Conservation (phyloP, 306 rosid genomes). For the Cicer arietinum region DNA sequence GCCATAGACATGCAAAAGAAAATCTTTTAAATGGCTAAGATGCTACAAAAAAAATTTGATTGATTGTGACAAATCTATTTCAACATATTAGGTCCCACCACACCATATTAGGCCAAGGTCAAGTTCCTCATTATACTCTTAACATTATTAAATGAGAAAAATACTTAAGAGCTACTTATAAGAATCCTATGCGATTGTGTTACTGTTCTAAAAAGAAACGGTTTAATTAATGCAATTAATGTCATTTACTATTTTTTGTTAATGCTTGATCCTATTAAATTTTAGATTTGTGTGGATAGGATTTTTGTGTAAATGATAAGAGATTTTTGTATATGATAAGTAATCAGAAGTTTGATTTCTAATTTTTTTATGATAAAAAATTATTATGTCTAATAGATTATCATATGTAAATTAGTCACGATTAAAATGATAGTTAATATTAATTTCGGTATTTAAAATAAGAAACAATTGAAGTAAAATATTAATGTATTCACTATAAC, state of each 20-base stretch:
- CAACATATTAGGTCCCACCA: conserved; percentile 41
- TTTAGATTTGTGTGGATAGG: background rate
- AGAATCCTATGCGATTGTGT: conserved; percentile 85
- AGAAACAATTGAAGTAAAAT: too few relatives aligned
- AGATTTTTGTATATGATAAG: too few relatives aligned
- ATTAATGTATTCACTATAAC: too few relatives aligned
- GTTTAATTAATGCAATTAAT: conserved; percentile 18
- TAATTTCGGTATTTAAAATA: too few relatives aligned
- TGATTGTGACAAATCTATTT: conserved; percentile 52
- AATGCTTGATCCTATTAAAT: conserved; percentile 9
- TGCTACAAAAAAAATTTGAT: conserved; percentile 55
- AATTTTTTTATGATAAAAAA: too few relatives aligned
- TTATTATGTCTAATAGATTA: too few relatives aligned
- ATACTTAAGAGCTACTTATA: conserved; percentile 26
- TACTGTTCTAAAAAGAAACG: conserved; percentile 44
- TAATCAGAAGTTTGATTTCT: too few relatives aligned
- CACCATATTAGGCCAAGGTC: conserved; percentile 50
- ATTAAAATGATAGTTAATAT: too few relatives aligned
- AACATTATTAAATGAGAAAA: conserved; percentile 53
- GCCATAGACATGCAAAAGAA: conserved; percentile 41
- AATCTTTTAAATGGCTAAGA: conserved; percentile 49
- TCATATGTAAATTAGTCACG: too few relatives aligned
- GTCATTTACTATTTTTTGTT: conserved; percentile 23
- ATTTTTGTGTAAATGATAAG: background rate
- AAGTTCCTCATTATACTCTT: conserved; percentile 50